phyloP scores from a whole-genome alignment of 2,329 filamentous ascomycete genomes.

The Ophiocordyceps robertsii region DNA sequence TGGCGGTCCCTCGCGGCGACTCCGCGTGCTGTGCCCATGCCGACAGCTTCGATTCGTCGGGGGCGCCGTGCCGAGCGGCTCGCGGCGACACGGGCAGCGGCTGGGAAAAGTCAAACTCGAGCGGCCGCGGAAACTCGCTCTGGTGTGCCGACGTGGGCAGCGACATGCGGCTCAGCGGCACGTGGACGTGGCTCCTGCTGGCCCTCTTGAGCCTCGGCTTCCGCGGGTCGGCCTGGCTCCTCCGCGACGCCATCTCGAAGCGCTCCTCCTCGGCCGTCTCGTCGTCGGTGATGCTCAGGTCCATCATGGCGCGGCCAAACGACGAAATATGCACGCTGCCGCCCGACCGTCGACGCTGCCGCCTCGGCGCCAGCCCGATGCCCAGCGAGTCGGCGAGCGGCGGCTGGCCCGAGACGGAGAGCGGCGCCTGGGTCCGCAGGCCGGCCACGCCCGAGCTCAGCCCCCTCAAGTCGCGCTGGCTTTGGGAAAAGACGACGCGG shows the following conservation, averaged over 20 bases:
- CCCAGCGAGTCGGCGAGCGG: constrained; percentile 9
- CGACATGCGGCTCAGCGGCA: constrained; percentile 9
- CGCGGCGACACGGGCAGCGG: constrained; percentile 1
- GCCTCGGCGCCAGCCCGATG: constrained; percentile 17
- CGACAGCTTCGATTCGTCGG: neutral
- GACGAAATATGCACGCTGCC: constrained; percentile 30
- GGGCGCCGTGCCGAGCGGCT: neutral
- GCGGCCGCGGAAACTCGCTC: neutral
- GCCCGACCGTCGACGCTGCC: constrained; percentile 34
- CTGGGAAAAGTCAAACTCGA: constrained; percentile 1
- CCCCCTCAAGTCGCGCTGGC: constrained; percentile 45
- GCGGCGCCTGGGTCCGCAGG: constrained; percentile 10
- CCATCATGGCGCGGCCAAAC: constrained; percentile 20
- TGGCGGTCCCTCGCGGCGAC: constrained; percentile 4
- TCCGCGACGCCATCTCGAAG: constrained; percentile 6
- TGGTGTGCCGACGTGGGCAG: neutral
- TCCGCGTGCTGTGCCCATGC: neutral
- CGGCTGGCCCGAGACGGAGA: constrained; percentile 5
- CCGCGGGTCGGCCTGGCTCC: constrained; percentile 14
- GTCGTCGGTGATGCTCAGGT: constrained; percentile 27
- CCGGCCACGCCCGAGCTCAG: constrained; percentile 19
- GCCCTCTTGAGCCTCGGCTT: constrained; percentile 28
- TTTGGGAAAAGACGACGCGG: constrained; percentile 54
- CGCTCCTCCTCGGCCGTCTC: constrained; percentile 23
- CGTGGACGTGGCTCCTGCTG: constrained; percentile 24